A percentile compares a stretch with the other conserved stretches of the same genome.
Evolutionary conservation across 331 rosid genomes (phyloP).

Genomic region (Pyrus hybrid): DNA sequence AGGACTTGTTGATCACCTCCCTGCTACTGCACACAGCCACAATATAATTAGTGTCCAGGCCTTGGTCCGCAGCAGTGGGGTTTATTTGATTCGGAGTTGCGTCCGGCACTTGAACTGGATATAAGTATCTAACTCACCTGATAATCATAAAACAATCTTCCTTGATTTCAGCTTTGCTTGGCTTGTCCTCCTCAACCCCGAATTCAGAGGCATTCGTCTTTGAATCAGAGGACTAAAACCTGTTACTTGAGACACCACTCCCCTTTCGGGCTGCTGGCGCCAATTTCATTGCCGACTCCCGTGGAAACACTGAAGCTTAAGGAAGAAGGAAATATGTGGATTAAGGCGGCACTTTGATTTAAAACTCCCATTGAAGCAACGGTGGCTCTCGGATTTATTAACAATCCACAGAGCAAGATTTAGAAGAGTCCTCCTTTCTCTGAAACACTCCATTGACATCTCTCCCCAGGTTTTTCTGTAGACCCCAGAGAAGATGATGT

Average conservation of each 20-base stretch:
- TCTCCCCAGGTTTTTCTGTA: conserved; percentile 60
- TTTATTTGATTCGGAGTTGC: neutral
- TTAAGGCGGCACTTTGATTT: conserved; percentile 74
- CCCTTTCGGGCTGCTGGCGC: conserved; percentile 50
- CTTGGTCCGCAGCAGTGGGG: neutral
- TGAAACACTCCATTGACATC: conserved; percentile 41
- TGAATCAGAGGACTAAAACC: no score
- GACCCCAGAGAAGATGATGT: conserved; percentile 38
- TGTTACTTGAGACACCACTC: no score
- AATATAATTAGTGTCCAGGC: neutral
- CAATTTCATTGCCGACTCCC: conserved; percentile 71
- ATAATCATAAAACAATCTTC: conserved; percentile 31
- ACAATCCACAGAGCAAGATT: conserved; percentile 62
- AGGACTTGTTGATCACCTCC: neutral
- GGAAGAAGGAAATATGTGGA: conserved; percentile 82
- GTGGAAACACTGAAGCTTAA: conserved; percentile 84
- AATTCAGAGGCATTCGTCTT: no score
- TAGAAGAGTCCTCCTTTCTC: conserved; percentile 68
- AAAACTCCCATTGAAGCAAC: conserved; percentile 93
- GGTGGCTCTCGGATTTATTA: conserved; percentile 52
- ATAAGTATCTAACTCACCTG: neutral
- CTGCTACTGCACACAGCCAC: neutral
- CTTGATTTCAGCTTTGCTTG: conserved; percentile 26
- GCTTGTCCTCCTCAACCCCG: conserved; percentile 21
- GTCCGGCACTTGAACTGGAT: neutral